A percentile compares a stretch with the other conserved stretches of the same genome.
These are phyloP conservation scores for Ceratorhiza oryzae-sativae DNA, from an alignment of 1,284 basidiomycete species.

Conservation along the genomic window DNA sequence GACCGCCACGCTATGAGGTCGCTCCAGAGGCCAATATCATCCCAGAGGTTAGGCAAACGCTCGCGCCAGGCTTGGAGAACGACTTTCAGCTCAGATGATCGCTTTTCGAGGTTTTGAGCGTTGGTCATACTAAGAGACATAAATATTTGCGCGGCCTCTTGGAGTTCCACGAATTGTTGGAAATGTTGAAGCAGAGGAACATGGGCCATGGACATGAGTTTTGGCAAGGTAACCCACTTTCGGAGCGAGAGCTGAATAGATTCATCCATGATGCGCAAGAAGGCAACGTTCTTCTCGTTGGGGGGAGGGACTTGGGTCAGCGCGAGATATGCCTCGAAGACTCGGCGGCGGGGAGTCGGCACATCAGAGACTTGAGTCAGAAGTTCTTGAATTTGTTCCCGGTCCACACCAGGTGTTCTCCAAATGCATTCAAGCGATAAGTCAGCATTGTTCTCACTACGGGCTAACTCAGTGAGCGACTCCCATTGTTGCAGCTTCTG, in stretches of 20 bases:
- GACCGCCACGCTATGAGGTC: constrained; percentile 98
- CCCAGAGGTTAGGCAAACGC: constrained; percentile 92
- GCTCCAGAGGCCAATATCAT: constrained; percentile 99
- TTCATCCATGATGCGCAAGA: constrained; percentile 89
- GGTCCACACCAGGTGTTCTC: constrained; percentile 68
- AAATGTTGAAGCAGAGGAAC: constrained; percentile 96
- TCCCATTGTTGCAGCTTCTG: constrained; percentile 99
- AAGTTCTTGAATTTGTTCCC: constrained; percentile 84
- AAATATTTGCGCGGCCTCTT: constrained; percentile 96
- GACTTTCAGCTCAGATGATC: constrained; percentile 94
- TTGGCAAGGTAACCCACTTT: constrained; percentile 94
- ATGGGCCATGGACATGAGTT: constrained; percentile 88
- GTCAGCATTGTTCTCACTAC: constrained; percentile 90
- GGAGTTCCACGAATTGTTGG: constrained; percentile 98
- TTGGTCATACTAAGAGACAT: constrained; percentile 88
- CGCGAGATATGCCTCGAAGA: constrained; percentile 95
- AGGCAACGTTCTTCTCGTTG: constrained; percentile 57
- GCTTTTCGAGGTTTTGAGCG: constrained; percentile 90
- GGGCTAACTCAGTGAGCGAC: constrained; percentile 89
- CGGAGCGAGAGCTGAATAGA: constrained; percentile 96
- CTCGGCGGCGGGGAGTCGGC: constrained; percentile 89
- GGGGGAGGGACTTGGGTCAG: constrained; percentile 68
- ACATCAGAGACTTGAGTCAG: constrained; percentile 84
- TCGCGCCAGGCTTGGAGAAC: constrained; percentile 98
- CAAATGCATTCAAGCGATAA: constrained; percentile 95